Conservation (phyloP, 495 filamentous ascomycete species). For the Neurospora discreta region DNA sequence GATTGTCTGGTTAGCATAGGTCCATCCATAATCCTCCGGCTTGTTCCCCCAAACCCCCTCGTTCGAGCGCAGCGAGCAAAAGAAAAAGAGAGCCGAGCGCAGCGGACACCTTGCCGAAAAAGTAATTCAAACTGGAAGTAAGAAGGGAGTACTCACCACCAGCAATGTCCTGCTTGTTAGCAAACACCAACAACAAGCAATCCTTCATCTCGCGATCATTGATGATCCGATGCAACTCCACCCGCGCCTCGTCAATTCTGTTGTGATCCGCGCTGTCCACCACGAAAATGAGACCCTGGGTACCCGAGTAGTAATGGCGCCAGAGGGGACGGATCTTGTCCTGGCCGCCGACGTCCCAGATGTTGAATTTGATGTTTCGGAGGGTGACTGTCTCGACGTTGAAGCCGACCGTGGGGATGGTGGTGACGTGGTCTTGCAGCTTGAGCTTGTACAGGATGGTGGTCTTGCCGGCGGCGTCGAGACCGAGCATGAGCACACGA, state of each 20-base stretch:
- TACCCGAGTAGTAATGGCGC: slow-evolving; percentile 99
- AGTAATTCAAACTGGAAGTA: not conserved
- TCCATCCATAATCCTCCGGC: not conserved
- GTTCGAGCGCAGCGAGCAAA: not conserved
- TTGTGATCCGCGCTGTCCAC: slow-evolving; percentile 83
- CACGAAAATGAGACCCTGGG: slow-evolving; percentile 95
- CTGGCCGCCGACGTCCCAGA: slow-evolving; percentile 99
- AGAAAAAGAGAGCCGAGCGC: not conserved
- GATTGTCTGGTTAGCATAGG: not conserved
- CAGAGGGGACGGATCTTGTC: slow-evolving; percentile 98
- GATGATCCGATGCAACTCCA: slow-evolving; percentile 89
- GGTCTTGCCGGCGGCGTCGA: slow-evolving; percentile 97
- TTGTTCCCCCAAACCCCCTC: not conserved
- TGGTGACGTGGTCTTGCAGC: slow-evolving; percentile 93
- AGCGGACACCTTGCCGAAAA: not conserved
- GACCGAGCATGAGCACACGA: slow-evolving; percentile 92
- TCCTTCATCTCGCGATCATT: slow-evolving; percentile 98
- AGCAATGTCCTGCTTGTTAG: slow-evolving; percentile 91
- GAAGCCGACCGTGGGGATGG: slow-evolving; percentile 98
- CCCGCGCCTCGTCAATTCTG: slow-evolving; percentile 80
- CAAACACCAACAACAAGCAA: slow-evolving; percentile 84
- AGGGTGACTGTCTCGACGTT: slow-evolving; percentile 99
- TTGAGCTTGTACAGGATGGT: slow-evolving; percentile 99
- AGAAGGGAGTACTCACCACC: slow-evolving; percentile 51
- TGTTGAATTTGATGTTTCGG: slow-evolving; percentile 99